phyloP scores from a whole-genome alignment of 2,329 filamentous ascomycete species.

The Chaetomiaceae sp. region DNA sequence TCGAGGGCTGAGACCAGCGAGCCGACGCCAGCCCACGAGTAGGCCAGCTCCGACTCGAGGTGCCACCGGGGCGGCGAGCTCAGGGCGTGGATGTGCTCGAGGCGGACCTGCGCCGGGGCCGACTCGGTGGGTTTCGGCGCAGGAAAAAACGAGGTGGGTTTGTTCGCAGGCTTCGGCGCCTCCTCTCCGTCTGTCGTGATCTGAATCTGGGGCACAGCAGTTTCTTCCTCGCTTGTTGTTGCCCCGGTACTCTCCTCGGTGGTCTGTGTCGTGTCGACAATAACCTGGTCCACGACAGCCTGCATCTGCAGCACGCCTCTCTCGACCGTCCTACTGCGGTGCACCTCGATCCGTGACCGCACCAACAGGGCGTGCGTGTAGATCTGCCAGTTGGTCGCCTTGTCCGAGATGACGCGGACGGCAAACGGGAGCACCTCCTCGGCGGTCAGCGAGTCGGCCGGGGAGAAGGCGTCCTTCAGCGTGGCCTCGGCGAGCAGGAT shows the following conservation, averaged over 20 bases:
- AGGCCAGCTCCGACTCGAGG: constrained; percentile 86
- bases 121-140: constrained; percentile 70
- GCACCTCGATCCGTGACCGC: constrained; percentile 82
- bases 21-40: constrained; percentile 86
- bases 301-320: constrained; percentile 88
- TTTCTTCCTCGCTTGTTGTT: constrained; percentile 23
- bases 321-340: constrained; percentile 82
- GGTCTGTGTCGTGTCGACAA: constrained; percentile 65
- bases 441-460: constrained; percentile 78
- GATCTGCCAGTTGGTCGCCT: constrained; percentile 94
- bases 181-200: constrained; percentile 37
- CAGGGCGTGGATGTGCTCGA: constrained; percentile 80
- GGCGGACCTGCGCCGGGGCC: constrained; percentile 68
- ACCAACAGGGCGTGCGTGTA: constrained; percentile 93
- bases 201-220: constrained; percentile 42
- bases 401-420: constrained; percentile 78
- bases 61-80: constrained; percentile 87
- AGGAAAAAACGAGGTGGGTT: constrained; percentile 76
- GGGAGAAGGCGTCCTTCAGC: constrained; percentile 81
- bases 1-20: constrained; percentile 86
- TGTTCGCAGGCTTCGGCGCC: constrained; percentile 27
- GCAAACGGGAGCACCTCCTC: constrained; percentile 93
- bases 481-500: constrained; percentile 84
- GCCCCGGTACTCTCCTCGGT: constrained; percentile 32
- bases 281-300: constrained; percentile 89